Base-by-base conservation (phyloP, 2,329 filamentous ascomycete genomes). In the Myrmaecium sp. region DNA sequence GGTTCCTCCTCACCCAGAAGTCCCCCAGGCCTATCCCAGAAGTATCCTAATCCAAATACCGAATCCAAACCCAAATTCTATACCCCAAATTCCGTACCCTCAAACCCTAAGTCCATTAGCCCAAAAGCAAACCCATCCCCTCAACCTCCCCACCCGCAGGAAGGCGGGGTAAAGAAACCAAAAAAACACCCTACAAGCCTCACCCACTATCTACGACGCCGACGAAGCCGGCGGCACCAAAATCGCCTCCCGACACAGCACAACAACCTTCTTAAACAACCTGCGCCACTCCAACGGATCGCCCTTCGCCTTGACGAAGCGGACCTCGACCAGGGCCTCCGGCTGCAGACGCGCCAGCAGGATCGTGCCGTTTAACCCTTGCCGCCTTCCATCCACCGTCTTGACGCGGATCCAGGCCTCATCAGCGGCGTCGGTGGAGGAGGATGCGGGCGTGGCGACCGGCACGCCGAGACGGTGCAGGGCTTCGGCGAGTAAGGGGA, bases 251-350 rank as follows among this genome's bases (percentile, higher is more conserved):
- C 80, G 80, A 55, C 84, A 91, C 33, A 86, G 60, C 35, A 91
- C 62, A 16, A 80, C 80, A n/a, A 94, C 69, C 51, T 82, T 84
- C 57, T 98, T 98, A 62, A 98, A 98, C 48, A 98, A 82, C 17
- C 89, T 64, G 33, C 89, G 69, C 89, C 91, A 98, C 57, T 95
- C 86, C 26, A 98, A 56, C 4, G 89, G 89, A 57, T 98, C 89
- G 5, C 89, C 89, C 57, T 93, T 94, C 28, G 80, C 66, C 57
- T 98, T 98, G 37, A 91, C 69, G 47, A 98, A 95, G 27, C 82
- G 67, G 15, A 94, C 79, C 49, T 94, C 84, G 14, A 84, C 64
- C 17, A 86, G 52, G n/a, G n/a, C n/a, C 33, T 78, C 74, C 11
- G 55, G 58, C 2, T 57, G 66, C 36, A 75, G 62, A 51, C 58